Evolutionary conservation across 495 filamentous ascomycete species (phyloP).

Genomic region (Talaromyces adpressus): DNA sequence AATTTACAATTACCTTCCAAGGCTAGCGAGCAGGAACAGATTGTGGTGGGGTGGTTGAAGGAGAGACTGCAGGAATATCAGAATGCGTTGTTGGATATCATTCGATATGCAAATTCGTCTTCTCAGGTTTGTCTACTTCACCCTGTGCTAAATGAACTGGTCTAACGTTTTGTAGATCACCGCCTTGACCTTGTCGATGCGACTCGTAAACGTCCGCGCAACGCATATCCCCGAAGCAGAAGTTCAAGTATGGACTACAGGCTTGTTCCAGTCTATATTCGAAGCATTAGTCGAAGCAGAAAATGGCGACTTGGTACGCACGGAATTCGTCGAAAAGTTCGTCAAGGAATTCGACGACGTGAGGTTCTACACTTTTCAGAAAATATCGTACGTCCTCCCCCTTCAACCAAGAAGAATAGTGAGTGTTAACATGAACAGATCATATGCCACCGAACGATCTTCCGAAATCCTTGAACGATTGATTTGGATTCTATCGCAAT

Average conservation of each 20-base stretch:
- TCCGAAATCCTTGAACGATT: slow-evolving; percentile 42
- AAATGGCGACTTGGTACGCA: slow-evolving; percentile 47
- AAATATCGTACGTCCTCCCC: slow-evolving; percentile 51
- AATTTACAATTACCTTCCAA: slow-evolving; percentile 55
- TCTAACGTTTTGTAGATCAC: slow-evolving; percentile 37
- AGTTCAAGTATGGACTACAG: slow-evolving; percentile 56
- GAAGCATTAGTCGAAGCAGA: slow-evolving; percentile 51
- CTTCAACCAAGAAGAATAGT: background rate
- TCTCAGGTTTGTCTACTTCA: slow-evolving; percentile 25
- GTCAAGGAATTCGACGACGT: slow-evolving; percentile 77
- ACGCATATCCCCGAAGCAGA: slow-evolving; percentile 51
- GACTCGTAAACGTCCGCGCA: slow-evolving; percentile 69
- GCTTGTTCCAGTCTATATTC: slow-evolving; percentile 57
- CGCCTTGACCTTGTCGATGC: slow-evolving; percentile 73
- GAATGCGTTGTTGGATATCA: slow-evolving; percentile 42
- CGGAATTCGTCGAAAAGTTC: slow-evolving; percentile 71
- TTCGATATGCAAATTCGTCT: slow-evolving; percentile 44
- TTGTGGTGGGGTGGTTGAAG: slow-evolving; percentile 73
- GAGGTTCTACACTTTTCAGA: slow-evolving; percentile 69
- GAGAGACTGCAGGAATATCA: slow-evolving; percentile 66
- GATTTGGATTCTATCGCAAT: slow-evolving; percentile 56
- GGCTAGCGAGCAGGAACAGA: slow-evolving; percentile 62
- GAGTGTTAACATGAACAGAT: background rate
- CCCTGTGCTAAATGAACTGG: slow-evolving; percentile 12
- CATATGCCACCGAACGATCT: slow-evolving; percentile 24